Evolutionary conservation across 257 asterid species (phyloP).

Genomic region (Leonotis leonurus): DNA sequence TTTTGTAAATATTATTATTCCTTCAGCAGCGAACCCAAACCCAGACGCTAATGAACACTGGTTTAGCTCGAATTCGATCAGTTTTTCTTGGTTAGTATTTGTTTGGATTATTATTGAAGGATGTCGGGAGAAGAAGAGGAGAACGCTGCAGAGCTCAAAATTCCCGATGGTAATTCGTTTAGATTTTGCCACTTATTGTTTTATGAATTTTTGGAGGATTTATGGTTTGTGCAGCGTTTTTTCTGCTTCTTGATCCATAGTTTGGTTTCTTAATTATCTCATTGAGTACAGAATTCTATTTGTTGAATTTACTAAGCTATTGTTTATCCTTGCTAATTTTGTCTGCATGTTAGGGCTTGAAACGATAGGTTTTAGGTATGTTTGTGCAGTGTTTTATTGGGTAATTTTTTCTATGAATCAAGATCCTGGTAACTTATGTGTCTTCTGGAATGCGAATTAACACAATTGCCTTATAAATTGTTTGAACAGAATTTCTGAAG

Average conservation of each 20-base stretch:
- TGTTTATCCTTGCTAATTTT: no score
- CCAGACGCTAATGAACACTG: no score
- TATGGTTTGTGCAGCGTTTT: background rate
- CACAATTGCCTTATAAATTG: background rate
- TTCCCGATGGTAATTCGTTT: conserved; percentile 64
- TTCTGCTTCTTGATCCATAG: background rate
- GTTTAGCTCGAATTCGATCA: no score
- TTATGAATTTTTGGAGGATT: background rate
- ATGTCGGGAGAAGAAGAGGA: conserved; percentile 83
- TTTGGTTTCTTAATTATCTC: background rate
- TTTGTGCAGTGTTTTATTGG: background rate
- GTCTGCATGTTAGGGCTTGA: background rate
- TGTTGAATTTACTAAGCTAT: background rate
- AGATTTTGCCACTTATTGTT: background rate
- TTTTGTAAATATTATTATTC: no score
- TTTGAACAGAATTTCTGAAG: conserved; percentile 63
- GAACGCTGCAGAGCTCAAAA: conserved; percentile 80
- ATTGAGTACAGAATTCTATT: background rate
- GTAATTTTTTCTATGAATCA: background rate
- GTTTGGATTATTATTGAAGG: no score
- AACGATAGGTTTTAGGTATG: background rate
- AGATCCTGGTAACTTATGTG: no score
- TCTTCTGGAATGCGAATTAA: conserved; percentile 2
- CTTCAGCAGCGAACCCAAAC: no score
- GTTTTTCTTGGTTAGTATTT: no score